These are phyloP conservation scores for Dendrocalamus latiflorus DNA, from an alignment of 202 grass and related monocot genomes.

Conservation along the genomic window DNA sequence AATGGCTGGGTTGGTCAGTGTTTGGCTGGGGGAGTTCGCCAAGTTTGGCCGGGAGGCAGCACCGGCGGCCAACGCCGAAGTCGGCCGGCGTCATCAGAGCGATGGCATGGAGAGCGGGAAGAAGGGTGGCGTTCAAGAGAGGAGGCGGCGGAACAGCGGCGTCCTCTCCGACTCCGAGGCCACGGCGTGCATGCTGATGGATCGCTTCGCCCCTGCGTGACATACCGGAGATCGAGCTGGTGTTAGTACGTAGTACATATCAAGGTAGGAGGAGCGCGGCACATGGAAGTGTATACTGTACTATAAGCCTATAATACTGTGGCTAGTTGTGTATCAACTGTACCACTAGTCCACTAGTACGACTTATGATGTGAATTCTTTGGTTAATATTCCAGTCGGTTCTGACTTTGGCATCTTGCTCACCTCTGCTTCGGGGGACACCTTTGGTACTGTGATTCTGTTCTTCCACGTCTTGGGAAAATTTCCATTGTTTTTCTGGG, in stretches of 20 bases:
- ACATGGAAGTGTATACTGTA: background rate
- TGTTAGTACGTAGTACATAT: too few relatives aligned
- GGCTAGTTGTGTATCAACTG: background rate
- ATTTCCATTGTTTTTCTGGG: background rate
- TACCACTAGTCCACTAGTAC: too few relatives aligned
- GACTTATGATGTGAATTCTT: background rate
- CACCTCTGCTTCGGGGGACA: background rate
- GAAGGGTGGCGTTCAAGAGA: conserved; percentile 17
- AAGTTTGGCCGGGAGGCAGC: conserved; percentile 30
- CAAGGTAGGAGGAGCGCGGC: background rate
- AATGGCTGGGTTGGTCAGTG: conserved; percentile 45
- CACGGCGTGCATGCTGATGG: conserved; percentile 63
- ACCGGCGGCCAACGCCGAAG: background rate
- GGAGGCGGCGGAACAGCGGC: conserved; percentile 13
- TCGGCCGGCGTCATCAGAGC: background rate
- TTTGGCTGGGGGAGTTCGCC: conserved; percentile 51
- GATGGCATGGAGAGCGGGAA: background rate
- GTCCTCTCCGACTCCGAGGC: conserved; percentile 60
- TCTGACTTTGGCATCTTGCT: background rate
- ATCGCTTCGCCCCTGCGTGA: conserved; percentile 68
- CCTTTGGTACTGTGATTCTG: background rate
- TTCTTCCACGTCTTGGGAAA: background rate
- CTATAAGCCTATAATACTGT: background rate
- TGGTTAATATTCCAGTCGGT: background rate
- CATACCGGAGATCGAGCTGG: background rate